phyloP scores from a whole-genome alignment of 2,329 filamentous ascomycete species.

The Aureobasidium uvarum region DNA sequence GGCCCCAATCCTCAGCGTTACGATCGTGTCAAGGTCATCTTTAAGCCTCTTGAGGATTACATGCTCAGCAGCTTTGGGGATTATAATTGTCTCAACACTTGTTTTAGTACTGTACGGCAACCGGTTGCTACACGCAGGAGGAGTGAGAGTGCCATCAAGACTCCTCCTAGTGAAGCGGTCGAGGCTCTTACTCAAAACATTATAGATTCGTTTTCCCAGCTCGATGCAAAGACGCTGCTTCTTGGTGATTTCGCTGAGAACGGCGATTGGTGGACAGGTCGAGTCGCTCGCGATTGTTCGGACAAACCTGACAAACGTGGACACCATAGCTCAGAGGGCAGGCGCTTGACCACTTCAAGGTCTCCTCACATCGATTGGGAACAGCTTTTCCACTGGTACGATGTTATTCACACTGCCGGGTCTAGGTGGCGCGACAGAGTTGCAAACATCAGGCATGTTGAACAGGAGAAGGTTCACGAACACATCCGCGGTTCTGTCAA shows the following conservation, averaged over 20 bases:
- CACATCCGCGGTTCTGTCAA: constrained; percentile 49
- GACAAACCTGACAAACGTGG: constrained; percentile 35
- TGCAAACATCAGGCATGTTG: constrained; percentile 39
- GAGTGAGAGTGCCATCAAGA: constrained; percentile 47
- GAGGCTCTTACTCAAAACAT: constrained; percentile 35
- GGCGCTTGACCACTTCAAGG: constrained; percentile 53
- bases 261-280: constrained; percentile 76
- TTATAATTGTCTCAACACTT: constrained; percentile 70
- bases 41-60: constrained; percentile 75
- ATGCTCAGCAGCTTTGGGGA: constrained; percentile 66
- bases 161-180: constrained; percentile 39
- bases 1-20: constrained; percentile 33
- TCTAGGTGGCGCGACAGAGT: constrained; percentile 63
- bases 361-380: constrained; percentile 74
- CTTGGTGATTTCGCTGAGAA: constrained; percentile 77
- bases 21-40: constrained; percentile 58
- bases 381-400: constrained; percentile 71
- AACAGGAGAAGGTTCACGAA: constrained; percentile 37
- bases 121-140: constrained; percentile 39
- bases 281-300: constrained; percentile 39
- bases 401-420: constrained; percentile 65
- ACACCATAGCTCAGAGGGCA: constrained; percentile 15
- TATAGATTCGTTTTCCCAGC: constrained; percentile 53
- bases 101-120: constrained; percentile 62
- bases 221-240: constrained; percentile 72